phyloP scores from a whole-genome alignment of 495 filamentous ascomycete genomes.

The Neurospora sp. region DNA sequence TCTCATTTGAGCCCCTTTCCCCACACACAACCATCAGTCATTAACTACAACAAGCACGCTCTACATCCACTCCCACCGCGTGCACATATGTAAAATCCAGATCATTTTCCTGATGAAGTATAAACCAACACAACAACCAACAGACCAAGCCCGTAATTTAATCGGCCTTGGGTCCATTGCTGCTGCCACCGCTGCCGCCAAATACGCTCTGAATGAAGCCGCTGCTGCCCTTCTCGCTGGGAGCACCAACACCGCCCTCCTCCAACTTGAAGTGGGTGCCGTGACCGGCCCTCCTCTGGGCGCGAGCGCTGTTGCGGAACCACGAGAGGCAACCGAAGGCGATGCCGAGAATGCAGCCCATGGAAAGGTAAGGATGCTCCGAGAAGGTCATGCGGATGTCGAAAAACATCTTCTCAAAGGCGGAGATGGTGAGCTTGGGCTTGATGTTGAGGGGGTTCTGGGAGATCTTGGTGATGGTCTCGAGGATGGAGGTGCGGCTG shows the following conservation, averaged over 20 bases:
- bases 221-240: neutral
- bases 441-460: conserved; percentile 68
- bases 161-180: conserved; percentile 8
- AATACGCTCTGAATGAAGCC: neutral
- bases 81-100: neutral
- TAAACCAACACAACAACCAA: neutral
- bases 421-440: conserved; percentile 75
- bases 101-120: neutral
- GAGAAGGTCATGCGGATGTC: conserved; percentile 54
- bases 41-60: neutral
- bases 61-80: neutral
- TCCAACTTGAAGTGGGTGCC: conserved; percentile 7
- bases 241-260: conserved; percentile 1
- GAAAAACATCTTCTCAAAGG: conserved; percentile 70
- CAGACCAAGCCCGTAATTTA: neutral
- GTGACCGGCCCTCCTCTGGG: neutral
- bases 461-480: conserved; percentile 73
- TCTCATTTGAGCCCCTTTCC: neutral
- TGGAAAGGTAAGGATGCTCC: conserved; percentile 62
- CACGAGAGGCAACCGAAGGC: conserved; percentile 26
- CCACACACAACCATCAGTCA: neutral
- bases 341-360: conserved; percentile 50
- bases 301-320: conserved; percentile 7
- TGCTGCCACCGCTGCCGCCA: neutral
- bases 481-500: conserved; percentile 86